Base-by-base conservation (phyloP, 2,329 filamentous ascomycete genomes). In the Exophiala lecanii-corni region DNA sequence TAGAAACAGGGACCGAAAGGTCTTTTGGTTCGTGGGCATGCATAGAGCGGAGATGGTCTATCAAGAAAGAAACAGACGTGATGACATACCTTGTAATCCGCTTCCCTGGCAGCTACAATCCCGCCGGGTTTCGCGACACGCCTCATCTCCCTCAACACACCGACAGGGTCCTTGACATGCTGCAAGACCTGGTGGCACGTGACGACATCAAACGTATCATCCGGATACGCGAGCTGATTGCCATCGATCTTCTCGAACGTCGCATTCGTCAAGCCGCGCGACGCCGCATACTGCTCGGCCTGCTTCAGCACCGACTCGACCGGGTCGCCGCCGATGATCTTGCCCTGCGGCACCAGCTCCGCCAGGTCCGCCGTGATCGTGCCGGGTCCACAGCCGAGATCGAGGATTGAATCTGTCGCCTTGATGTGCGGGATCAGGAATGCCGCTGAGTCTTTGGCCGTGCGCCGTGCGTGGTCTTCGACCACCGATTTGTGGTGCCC, bases 131-230 rank as follows among this genome's bases (percentile, higher is more conserved):
- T 77, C 16, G 66, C 61, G 1, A 81, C 73, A 0, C 73, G 67
- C 9, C 69, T 65, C 73, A 81, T 76, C 54, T 78, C 74, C 16
- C 62, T 59, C 45, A 81, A 57, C 2, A 73, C 71, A 2, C 59
- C 55, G 0, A 75, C 59, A 0, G 76, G 76, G 46, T 75, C 65
- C 16, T 62, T 59, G 3, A 81, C 61, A 58, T 82, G 78, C 50
- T 73, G 69, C 7, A 82, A 63, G 3, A 81, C 71, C 55, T 81
- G 76, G 53, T 79, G 74, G 17, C 69, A 71, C 53, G 75, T 73
- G 5, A 81, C 76, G n/a, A 82, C 58, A 51, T 82, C 79, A 49
- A 81, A 82, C 2, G 64, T 57, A 19, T 62, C 64, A 42, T 79
- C 71, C 2, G 62, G 49, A 33, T 66, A 71, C 2, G 61, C 45